phyloP scores from a whole-genome alignment of 148 eudicot genomes.

The Fallopia convolvulus region DNA sequence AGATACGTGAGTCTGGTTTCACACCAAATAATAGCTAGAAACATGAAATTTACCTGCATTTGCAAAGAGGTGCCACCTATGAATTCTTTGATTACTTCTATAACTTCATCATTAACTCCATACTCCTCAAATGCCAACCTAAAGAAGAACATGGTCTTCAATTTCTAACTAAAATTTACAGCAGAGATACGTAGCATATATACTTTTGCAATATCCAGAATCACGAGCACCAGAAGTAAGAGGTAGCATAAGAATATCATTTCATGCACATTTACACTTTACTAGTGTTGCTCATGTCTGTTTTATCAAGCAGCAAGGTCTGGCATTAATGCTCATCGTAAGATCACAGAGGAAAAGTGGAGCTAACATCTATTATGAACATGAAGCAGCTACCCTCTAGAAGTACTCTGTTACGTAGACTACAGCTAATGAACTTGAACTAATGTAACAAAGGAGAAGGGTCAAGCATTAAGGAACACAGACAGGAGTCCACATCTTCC shows the following conservation, averaged over 20 bases:
- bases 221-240: not conserved
- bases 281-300: not conserved
- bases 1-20: conserved; percentile 4
- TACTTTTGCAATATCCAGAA: not conserved
- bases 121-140: conserved; percentile 74
- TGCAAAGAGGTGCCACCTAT: conserved; percentile 59
- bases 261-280: not conserved
- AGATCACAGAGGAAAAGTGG: not conserved
- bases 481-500: not conserved
- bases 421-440: not conserved
- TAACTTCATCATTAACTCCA: conserved; percentile 54
- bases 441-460: not conserved
- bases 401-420: not conserved
- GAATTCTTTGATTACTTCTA: conserved; percentile 43
- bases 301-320: not conserved
- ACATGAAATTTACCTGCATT: conserved; percentile 42
- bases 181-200: not conserved
- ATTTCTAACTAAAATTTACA: not conserved
- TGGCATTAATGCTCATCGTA: not conserved
- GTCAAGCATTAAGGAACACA: not conserved
- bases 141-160: not conserved
- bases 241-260: not conserved
- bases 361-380: not conserved
- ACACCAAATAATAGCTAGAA: not conserved
- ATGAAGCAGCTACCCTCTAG: not conserved